Evolutionary conservation across 768 basidiomycete species (phyloP).

Genomic region (Artomyces pyxidatus): DNA sequence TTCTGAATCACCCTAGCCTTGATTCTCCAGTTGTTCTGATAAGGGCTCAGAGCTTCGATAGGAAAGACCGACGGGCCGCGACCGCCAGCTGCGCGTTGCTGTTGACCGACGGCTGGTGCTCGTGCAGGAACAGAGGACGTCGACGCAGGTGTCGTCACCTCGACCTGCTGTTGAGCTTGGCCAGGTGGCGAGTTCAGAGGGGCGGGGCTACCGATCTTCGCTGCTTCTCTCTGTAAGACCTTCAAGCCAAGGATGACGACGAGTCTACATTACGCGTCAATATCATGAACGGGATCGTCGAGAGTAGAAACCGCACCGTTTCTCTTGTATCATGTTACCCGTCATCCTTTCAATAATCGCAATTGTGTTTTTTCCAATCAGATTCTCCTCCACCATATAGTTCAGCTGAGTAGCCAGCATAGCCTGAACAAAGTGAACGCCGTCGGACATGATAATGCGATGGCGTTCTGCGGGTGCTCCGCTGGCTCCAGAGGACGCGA

Average conservation of each 20-base stretch:
- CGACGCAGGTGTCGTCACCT: slow-evolving; percentile 10
- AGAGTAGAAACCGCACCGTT: slow-evolving; percentile 47
- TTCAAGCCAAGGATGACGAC: slow-evolving; percentile 70
- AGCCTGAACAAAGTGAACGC: slow-evolving; percentile 76
- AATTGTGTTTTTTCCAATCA: slow-evolving; percentile 58
- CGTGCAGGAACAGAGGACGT: slow-evolving; percentile 22
- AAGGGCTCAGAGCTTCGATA: slow-evolving; percentile 91
- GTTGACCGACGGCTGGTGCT: slow-evolving; percentile 15
- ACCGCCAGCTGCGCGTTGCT: slow-evolving; percentile 9
- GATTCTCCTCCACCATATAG: slow-evolving; percentile 52
- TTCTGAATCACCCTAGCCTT: slow-evolving; percentile 90
- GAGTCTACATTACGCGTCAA: slow-evolving; percentile 38
- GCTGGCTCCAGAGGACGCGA: slow-evolving; percentile 32
- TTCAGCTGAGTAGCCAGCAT: slow-evolving; percentile 96
- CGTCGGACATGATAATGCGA: slow-evolving; percentile 87
- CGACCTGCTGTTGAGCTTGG: slow-evolving; percentile 19
- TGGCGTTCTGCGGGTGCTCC: slow-evolving; percentile 42
- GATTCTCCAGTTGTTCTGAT: slow-evolving; percentile 98
- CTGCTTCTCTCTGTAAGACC: slow-evolving; percentile 40
- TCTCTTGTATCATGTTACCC: slow-evolving; percentile 76
- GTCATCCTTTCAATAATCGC: slow-evolving; percentile 68
- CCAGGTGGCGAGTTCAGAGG: slow-evolving; percentile 23
- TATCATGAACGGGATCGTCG: slow-evolving; percentile 4
- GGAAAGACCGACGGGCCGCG: slow-evolving; percentile 48
- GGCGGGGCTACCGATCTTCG: slow-evolving; percentile 70